A percentile compares a stretch with the other conserved stretches of the same genome.
Evolutionary conservation across 208 protist species (phyloP).

Genomic region (Trypanosoma platydactyli): DNA sequence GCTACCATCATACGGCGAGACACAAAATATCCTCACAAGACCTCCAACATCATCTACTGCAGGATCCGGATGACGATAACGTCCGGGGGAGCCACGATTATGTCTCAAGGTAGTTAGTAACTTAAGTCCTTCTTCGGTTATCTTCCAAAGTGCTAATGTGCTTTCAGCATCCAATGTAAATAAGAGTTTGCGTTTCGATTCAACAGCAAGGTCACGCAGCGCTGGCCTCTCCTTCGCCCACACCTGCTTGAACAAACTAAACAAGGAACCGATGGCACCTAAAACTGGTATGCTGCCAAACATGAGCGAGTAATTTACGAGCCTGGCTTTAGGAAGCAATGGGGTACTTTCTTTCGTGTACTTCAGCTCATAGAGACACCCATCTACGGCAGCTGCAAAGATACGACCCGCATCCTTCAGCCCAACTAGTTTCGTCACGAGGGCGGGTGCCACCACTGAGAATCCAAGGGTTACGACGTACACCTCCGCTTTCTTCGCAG

Average conservation of each 20-base stretch:
- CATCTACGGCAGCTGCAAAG: constrained; percentile 80
- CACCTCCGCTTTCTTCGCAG: constrained; percentile 42
- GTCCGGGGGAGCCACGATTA: constrained; percentile 20
- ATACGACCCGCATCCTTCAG: constrained; percentile 49
- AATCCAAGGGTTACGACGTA: constrained; percentile 78
- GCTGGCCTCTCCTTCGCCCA: constrained; percentile 55
- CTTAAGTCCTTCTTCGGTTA: constrained; percentile 51
- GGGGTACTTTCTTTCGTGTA: constrained; percentile 74
- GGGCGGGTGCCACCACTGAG: constrained; percentile 47
- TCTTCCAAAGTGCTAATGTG: constrained; percentile 66
- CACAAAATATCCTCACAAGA: constrained; percentile 71
- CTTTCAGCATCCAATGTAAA: constrained; percentile 72
- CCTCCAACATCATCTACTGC: background rate
- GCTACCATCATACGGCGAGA: constrained; percentile 60
- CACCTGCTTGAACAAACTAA: constrained; percentile 48
- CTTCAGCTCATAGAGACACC: constrained; percentile 76
- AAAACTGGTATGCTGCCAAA: constrained; percentile 61
- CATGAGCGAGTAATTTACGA: constrained; percentile 64
- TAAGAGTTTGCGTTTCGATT: constrained; percentile 54
- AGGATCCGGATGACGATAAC: constrained; percentile 18
- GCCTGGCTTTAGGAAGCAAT: constrained; percentile 62
- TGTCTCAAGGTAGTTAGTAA: constrained; percentile 45
- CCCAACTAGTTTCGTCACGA: constrained; percentile 64
- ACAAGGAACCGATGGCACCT: constrained; percentile 46
- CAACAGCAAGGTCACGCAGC: constrained; percentile 74